A percentile compares a stretch with the other conserved stretches of the same genome.
phyloP scores from a whole-genome alignment of 2,329 filamentous ascomycete species.

The Alternaria postmessia region DNA sequence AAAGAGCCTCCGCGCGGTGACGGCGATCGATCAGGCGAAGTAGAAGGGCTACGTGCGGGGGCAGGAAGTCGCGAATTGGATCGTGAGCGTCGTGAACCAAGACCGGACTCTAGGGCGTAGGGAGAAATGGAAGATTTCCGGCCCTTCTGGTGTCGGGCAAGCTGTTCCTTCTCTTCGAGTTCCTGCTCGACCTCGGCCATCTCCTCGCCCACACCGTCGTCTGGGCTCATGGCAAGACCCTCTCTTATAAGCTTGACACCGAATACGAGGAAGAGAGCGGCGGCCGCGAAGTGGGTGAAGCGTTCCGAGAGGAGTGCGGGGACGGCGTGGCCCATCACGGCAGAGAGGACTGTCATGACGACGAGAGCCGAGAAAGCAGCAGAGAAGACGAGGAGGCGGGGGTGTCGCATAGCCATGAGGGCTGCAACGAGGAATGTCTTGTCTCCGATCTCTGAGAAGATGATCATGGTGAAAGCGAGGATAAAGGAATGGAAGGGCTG shows the following conservation, averaged over 20 bases:
- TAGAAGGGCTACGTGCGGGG: conserved; percentile 80
- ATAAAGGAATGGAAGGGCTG: conserved; percentile 87
- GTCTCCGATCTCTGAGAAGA: conserved; percentile 96
- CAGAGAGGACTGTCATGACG: conserved; percentile 94
- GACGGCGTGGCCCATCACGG: conserved; percentile 89
- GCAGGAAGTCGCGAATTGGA: conserved; percentile 80
- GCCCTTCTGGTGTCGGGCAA: conserved; percentile 69
- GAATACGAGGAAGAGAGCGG: conserved; percentile 87
- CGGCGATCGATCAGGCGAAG: conserved; percentile 50
- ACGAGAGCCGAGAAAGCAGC: conserved; percentile 92
- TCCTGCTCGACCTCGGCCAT: conserved; percentile 98
- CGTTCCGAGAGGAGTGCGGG: conserved; percentile 88
- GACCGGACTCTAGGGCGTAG: conserved; percentile 81
- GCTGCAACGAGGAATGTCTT: conserved; percentile 98
- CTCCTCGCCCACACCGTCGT: conserved; percentile 93
- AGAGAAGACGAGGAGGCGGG: conserved; percentile 89
- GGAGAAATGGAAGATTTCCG: conserved; percentile 74
- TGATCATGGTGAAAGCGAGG: conserved; percentile 94
- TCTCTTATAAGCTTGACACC: conserved; percentile 84
- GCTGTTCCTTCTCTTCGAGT: conserved; percentile 89
- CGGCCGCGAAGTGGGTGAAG: conserved; percentile 88
- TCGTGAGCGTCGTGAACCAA: conserved; percentile 72
- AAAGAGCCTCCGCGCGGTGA: conserved; percentile 63
- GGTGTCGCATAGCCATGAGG: conserved; percentile 99
- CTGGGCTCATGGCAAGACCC: conserved; percentile 84